Conservation (phyloP, 2,329 filamentous ascomycete species). For the Fusarium sp. region DNA sequence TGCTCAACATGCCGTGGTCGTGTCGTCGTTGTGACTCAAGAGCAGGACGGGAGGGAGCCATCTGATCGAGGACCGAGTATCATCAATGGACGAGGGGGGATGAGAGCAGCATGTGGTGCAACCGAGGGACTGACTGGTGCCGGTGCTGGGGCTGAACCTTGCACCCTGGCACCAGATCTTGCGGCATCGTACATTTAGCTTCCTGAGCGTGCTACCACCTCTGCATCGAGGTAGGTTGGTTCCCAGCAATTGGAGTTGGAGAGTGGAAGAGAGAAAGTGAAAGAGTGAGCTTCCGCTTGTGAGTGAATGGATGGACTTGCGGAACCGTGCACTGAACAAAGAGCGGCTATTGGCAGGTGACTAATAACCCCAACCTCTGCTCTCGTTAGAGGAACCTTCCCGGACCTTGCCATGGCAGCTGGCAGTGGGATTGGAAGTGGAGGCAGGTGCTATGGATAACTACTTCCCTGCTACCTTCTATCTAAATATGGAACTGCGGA, state of each 20-base stretch:
- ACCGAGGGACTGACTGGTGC: constrained; percentile 24
- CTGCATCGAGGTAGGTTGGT: constrained; percentile 15
- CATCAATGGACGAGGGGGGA: constrained; percentile 16
- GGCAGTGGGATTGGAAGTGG: background rate
- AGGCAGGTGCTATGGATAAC: constrained; percentile 1
- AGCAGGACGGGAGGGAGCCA: constrained; percentile 18
- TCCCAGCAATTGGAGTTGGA: constrained; percentile 1
- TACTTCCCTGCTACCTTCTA: background rate
- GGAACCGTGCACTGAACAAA: constrained; percentile 2
- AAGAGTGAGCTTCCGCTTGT: background rate
- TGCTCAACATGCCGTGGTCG: constrained; percentile 24
- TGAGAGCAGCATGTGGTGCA: constrained; percentile 30
- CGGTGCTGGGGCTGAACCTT: constrained; percentile 35
- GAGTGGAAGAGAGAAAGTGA: background rate
- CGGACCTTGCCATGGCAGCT: background rate
- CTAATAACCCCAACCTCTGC: constrained; percentile 6
- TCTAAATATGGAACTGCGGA: constrained; percentile 5
- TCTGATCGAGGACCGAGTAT: constrained; percentile 23
- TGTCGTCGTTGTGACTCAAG: constrained; percentile 20
- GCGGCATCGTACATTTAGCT: constrained; percentile 43
- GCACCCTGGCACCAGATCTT: constrained; percentile 44
- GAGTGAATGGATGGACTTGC: background rate
- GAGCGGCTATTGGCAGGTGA: constrained; percentile 1
- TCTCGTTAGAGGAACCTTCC: background rate
- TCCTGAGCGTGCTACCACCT: constrained; percentile 32